Conservation (phyloP, 495 filamentous ascomycete species). For the Cetradonia linearis region DNA sequence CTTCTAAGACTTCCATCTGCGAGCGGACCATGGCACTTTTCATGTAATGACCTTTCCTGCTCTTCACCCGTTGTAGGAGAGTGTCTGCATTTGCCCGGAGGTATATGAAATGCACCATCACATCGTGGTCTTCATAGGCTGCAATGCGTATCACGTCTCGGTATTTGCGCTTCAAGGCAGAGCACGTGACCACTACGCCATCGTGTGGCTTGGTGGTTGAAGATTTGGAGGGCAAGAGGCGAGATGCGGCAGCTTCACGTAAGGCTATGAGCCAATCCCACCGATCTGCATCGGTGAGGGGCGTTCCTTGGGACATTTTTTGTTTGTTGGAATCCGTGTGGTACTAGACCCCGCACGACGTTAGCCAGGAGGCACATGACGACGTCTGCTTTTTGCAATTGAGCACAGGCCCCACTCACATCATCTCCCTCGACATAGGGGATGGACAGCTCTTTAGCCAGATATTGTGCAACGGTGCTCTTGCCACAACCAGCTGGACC, state of each 20-base stretch:
- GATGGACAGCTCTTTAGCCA: conserved; percentile 59
- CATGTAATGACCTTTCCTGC: conserved; percentile 85
- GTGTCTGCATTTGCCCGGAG: conserved; percentile 65
- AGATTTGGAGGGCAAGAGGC: conserved; percentile 42
- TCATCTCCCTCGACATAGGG: conserved; percentile 94
- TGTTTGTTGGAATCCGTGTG: conserved; percentile 77
- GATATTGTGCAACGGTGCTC: conserved; percentile 74
- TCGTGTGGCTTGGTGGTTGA: conserved; percentile 40
- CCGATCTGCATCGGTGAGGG: conserved; percentile 87
- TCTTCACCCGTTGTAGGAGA: conserved; percentile 61
- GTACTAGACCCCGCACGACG: conserved; percentile 46
- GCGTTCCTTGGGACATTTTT: conserved; percentile 82
- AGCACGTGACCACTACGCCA: conserved; percentile 92
- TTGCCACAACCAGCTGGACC: conserved; percentile 96
- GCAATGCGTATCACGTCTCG: conserved; percentile 92
- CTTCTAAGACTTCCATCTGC: conserved; percentile 77
- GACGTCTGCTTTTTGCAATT: neutral
- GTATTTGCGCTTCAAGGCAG: conserved; percentile 92
- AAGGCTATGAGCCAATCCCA: conserved; percentile 97
- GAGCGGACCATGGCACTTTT: conserved; percentile 94
- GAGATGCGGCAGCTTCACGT: conserved; percentile 65
- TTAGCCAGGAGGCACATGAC: neutral
- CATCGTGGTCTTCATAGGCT: conserved; percentile 61
- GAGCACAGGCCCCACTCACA: conserved; percentile 44
- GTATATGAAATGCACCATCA: conserved; percentile 88